phyloP scores from a whole-genome alignment of 805 yeast species.

The Candida piceae region DNA sequence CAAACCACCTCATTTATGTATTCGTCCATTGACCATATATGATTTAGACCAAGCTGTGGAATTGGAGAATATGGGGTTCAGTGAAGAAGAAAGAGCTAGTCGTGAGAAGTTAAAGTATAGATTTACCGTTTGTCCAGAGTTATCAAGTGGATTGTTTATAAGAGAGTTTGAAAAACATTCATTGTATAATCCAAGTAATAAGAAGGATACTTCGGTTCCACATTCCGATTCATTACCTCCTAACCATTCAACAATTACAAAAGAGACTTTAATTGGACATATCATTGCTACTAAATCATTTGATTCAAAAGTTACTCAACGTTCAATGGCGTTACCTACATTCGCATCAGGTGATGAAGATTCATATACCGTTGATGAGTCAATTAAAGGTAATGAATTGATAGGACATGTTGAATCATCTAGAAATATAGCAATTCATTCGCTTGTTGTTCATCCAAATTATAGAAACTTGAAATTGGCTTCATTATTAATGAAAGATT shows the following conservation, averaged over 20 bases:
- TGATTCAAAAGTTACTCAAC: constrained; percentile 43
- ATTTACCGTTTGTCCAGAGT: constrained; percentile 79
- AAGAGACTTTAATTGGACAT: constrained; percentile 73
- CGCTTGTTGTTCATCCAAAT: constrained; percentile 69
- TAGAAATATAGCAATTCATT: constrained; percentile 72
- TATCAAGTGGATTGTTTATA: constrained; percentile 81
- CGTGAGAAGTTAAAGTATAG: constrained; percentile 63
- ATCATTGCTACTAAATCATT: constrained; percentile 70
- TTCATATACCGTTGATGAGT: constrained; percentile 5
- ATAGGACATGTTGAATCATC: constrained; percentile 75
- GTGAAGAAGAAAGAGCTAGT: constrained; percentile 63
- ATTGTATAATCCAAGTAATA: constrained; percentile 9
- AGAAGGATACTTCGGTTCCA: too few relatives aligned
- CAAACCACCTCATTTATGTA: constrained; percentile 54
- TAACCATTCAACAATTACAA: constrained; percentile 42
- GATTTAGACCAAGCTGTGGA: constrained; percentile 60
- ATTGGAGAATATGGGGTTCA: constrained; percentile 68
- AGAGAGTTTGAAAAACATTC: constrained; percentile 46
- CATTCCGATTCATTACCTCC: constrained; percentile 30
- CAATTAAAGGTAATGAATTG: constrained; percentile 17
- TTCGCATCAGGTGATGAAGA: constrained; percentile 11
- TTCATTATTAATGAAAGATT: constrained; percentile 78
- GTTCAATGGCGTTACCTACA: constrained; percentile 57
- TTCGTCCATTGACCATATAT: constrained; percentile 73
- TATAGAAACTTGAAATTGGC: constrained; percentile 83